Conservation (phyloP, 495 filamentous ascomycete species). For the Trichoderma asperelloides region DNA sequence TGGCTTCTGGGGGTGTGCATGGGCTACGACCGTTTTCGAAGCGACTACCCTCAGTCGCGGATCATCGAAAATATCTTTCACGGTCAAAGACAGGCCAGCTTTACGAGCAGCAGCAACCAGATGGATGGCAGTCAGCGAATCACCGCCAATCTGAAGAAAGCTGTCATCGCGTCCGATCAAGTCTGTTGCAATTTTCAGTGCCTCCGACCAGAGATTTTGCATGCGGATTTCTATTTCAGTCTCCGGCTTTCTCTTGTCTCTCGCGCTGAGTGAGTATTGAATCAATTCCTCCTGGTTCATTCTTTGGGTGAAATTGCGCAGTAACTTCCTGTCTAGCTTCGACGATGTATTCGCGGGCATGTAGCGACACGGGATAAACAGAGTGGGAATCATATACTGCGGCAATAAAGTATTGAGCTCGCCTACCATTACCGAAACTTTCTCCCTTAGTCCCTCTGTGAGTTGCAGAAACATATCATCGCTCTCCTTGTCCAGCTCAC, state of each 20-base stretch:
- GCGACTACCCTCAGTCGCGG: not conserved
- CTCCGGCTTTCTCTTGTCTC: conserved; percentile 25
- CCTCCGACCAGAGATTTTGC: not conserved
- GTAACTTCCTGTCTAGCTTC: conserved; percentile 20
- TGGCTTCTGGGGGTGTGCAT: too few species aligned
- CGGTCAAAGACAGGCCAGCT: not conserved
- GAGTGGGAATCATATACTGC: conserved; percentile 14
- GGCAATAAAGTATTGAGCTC: conserved; percentile 10
- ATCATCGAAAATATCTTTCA: conserved; percentile 8
- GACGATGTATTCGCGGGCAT: conserved; percentile 21
- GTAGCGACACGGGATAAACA: conserved; percentile 15
- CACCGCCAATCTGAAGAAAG: conserved; percentile 6
- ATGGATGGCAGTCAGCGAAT: not conserved
- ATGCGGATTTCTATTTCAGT: conserved; percentile 15
- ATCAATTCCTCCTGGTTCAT: conserved; percentile 29
- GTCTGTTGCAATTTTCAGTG: conserved; percentile 19
- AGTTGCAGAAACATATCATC: not conserved
- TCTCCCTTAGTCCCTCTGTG: not conserved
- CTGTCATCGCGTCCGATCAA: conserved; percentile 7
- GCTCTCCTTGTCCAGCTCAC: not conserved
- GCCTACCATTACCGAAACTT: not conserved
- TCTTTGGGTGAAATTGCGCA: conserved; percentile 22
- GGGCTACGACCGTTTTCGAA: too few species aligned
- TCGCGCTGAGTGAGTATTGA: conserved; percentile 44
- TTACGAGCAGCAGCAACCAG: not conserved